Conservation (phyloP, 2,329 filamentous ascomycete species). For the Teratosphaeria gauchensis region DNA sequence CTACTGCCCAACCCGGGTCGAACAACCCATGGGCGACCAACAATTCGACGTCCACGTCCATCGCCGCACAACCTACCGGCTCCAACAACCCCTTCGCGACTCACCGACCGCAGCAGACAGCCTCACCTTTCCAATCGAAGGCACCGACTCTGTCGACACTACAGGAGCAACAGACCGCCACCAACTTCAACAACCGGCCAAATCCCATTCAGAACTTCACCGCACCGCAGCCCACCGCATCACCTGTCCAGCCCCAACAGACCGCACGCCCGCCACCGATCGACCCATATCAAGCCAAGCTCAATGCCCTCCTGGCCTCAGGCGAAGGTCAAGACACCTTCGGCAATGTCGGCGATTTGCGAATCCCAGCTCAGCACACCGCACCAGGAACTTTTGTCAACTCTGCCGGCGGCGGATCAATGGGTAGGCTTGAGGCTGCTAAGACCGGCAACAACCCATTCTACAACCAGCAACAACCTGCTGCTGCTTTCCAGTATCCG, state of each 20-base stretch:
- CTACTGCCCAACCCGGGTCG: constrained; percentile 63
- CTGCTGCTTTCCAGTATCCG: constrained; percentile 34
- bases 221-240: constrained; percentile 36
- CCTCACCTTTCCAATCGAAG: constrained; percentile 37
- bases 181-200: constrained; percentile 47
- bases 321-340: constrained; percentile 96
- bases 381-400: constrained; percentile 95
- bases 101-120: constrained; percentile 46
- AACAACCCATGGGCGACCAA: constrained; percentile 85
- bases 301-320: constrained; percentile 75
- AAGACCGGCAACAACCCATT: constrained; percentile 83
- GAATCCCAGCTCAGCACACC: constrained; percentile 93
- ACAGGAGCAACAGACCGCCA: constrained; percentile 74
- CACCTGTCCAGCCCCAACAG: constrained; percentile 20
- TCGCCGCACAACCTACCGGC: constrained; percentile 79
- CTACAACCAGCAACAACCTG: constrained; percentile 49
- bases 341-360: constrained; percentile 90
- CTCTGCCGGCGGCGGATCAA: constrained; percentile 68
- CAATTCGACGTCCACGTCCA: constrained; percentile 47
- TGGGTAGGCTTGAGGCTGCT: constrained; percentile 57
- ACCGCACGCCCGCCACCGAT: constrained; percentile 17
- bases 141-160: constrained; percentile 66
- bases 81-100: constrained; percentile 96
- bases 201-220: constrained; percentile 28
- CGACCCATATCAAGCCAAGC: constrained; percentile 57